phyloP scores from a whole-genome alignment of 495 filamentous ascomycete genomes.

The Parathielavia hyrcaniae region DNA sequence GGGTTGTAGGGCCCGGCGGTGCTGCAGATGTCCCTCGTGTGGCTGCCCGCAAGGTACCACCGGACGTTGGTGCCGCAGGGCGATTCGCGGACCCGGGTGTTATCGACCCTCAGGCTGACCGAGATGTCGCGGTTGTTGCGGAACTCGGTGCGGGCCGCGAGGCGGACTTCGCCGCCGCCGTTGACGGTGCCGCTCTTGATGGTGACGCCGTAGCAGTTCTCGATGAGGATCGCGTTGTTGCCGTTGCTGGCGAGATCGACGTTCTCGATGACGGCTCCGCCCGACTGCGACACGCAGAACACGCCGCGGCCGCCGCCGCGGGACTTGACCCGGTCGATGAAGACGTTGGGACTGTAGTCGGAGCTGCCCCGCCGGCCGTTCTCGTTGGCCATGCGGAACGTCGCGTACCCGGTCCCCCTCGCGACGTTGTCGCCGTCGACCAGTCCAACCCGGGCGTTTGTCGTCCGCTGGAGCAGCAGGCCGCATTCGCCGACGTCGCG shows the following conservation, averaged over 20 bases:
- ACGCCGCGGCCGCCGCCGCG: slow-evolving; percentile 43
- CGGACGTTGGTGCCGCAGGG: slow-evolving; percentile 41
- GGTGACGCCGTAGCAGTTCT: slow-evolving; percentile 44
- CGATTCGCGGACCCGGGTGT: slow-evolving; percentile 37
- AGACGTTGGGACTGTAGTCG: slow-evolving; percentile 40
- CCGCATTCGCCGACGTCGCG: slow-evolving; percentile 42
- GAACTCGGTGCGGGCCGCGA: slow-evolving; percentile 41
- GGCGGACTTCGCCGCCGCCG: slow-evolving; percentile 42
- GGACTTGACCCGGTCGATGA: slow-evolving; percentile 40
- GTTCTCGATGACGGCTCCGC: slow-evolving; percentile 34
- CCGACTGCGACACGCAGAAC: slow-evolving; percentile 45
- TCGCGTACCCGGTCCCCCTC: slow-evolving; percentile 41
- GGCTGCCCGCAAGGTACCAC: slow-evolving; percentile 37
- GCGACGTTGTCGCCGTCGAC: slow-evolving; percentile 45
- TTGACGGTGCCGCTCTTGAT: slow-evolving; percentile 40
- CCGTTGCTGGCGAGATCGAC: slow-evolving; percentile 41
- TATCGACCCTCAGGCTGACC: slow-evolving; percentile 36
- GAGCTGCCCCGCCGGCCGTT: slow-evolving; percentile 41
- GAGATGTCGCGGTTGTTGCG: slow-evolving; percentile 38
- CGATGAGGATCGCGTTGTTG: slow-evolving; percentile 45
- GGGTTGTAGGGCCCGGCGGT: too few relatives aligned
- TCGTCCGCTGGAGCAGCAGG: slow-evolving; percentile 39
- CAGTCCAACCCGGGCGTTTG: slow-evolving; percentile 38
- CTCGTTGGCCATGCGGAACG: slow-evolving; percentile 42
- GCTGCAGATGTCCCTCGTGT: slow-evolving; percentile 32